These are phyloP conservation scores for Yamadazyma jaroonii DNA, from an alignment of 1,139 yeast species.

Conservation along the genomic window DNA sequence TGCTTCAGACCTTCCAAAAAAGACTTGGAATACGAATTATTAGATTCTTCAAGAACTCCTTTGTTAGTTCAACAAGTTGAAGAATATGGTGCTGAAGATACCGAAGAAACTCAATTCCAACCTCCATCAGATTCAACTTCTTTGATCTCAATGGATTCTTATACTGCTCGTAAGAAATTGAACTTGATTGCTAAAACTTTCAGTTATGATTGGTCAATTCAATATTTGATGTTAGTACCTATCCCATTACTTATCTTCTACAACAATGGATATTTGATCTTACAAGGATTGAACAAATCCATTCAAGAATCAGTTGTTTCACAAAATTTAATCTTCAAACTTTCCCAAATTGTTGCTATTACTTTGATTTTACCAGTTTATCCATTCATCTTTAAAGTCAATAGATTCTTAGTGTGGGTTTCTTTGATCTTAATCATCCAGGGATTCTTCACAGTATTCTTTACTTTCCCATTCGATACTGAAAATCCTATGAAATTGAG, in stretches of 20 bases:
- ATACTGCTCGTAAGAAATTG: conserved; percentile 13
- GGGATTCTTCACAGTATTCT: conserved; percentile 36
- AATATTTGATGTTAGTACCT: conserved; percentile 67
- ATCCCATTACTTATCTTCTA: conserved; percentile 53
- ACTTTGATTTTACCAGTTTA: conserved; percentile 55
- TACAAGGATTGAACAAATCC: conserved; percentile 68
- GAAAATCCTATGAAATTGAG: conserved; percentile 67
- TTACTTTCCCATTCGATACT: conserved; percentile 53
- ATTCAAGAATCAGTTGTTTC: conserved; percentile 59
- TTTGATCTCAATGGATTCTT: conserved; percentile 15
- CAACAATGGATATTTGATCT: conserved; percentile 48
- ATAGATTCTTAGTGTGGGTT: conserved; percentile 45
- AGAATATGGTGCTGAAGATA: conserved; percentile 25
- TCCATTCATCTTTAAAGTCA: conserved; percentile 72
- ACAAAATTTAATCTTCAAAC: conserved; percentile 45
- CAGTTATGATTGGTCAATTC: conserved; percentile 79
- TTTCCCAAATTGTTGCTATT: conserved; percentile 33
- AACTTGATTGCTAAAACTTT: conserved; percentile 36
- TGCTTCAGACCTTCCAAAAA: conserved; percentile 22
- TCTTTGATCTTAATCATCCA: conserved; percentile 30
- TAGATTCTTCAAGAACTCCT: conserved; percentile 20
- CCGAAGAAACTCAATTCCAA: conserved; percentile 5
- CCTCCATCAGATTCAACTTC: conserved; percentile 15
- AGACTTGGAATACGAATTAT: conserved; percentile 19
- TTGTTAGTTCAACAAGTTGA: conserved; percentile 21